Conservation (phyloP, 2,329 filamentous ascomycete species). For the Periconia sp. region DNA sequence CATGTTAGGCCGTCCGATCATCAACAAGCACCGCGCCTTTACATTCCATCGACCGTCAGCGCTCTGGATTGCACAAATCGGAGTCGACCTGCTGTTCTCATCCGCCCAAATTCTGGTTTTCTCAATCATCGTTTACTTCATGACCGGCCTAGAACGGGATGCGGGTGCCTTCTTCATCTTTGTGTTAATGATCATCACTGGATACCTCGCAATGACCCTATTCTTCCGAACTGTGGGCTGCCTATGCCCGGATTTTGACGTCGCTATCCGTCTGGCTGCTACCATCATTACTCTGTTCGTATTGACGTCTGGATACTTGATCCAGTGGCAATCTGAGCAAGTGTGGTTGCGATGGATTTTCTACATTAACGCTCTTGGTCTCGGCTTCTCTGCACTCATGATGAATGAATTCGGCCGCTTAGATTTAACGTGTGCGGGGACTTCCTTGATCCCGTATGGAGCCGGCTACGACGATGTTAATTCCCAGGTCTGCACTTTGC, state of each 20-base stretch:
- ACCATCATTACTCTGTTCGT: constrained; percentile 83
- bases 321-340: constrained; percentile 77
- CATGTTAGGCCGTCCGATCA: constrained; percentile 77
- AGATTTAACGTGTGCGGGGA: constrained; percentile 70
- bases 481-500: constrained; percentile 81
- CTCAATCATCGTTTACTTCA: constrained; percentile 58
- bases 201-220: constrained; percentile 52
- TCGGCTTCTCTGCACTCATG: constrained; percentile 81
- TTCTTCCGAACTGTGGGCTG: constrained; percentile 61
- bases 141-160: constrained; percentile 54
- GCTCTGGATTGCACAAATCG: constrained; percentile 82
- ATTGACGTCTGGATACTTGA: constrained; percentile 81
- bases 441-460: constrained; percentile 74
- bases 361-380: constrained; percentile 78
- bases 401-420: constrained; percentile 81
- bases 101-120: constrained; percentile 67
- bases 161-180: constrained; percentile 58
- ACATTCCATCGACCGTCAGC: constrained; percentile 84
- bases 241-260: constrained; percentile 80
- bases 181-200: constrained; percentile 50
- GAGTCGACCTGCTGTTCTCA: constrained; percentile 77
- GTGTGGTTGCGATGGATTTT: constrained; percentile 86
- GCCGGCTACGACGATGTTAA: constrained; percentile 72
- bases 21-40: constrained; percentile 85
- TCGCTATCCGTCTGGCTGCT: constrained; percentile 80